A percentile compares a stretch with the other conserved stretches of the same genome.
These are phyloP conservation scores for Phytophthora pistaciae DNA, from an alignment of 352 stramenopile species.

Conservation along the genomic window DNA sequence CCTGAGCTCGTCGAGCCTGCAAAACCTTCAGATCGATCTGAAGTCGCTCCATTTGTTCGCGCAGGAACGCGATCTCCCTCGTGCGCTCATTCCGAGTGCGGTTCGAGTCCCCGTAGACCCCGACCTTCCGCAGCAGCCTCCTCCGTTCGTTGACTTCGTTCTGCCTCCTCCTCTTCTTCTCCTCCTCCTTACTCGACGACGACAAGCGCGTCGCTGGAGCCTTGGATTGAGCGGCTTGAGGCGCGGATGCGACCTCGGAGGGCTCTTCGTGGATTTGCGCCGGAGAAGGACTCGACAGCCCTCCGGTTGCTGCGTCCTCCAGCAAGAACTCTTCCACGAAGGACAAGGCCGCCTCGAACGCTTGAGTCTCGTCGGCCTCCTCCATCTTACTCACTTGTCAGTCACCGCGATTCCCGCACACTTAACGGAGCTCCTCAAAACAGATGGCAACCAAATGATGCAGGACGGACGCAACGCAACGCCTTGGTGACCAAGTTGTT, in stretches of 20 bases:
- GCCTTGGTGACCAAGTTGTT: too few species aligned
- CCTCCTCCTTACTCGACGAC: constrained; percentile 7
- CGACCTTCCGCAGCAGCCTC: constrained; percentile 35
- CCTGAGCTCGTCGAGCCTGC: constrained; percentile 3
- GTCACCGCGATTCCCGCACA: too few species aligned
- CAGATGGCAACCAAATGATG: too few species aligned
- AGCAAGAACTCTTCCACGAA: constrained; percentile 34
- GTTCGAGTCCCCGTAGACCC: constrained; percentile 33
- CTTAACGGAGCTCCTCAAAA: too few species aligned
- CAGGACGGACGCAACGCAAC: too few species aligned
- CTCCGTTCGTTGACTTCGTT: constrained; percentile 28
- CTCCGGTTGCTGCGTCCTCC: background rate
- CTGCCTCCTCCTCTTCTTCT: constrained; percentile 8
- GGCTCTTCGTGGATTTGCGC: background rate
- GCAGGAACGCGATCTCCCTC: constrained; percentile 65
- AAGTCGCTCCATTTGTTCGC: constrained; percentile 59
- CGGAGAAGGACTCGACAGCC: background rate
- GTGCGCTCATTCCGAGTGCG: constrained; percentile 42
- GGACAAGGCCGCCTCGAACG: constrained; percentile 26
- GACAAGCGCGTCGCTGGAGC: too few species aligned
- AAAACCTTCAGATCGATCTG: constrained; percentile 56
- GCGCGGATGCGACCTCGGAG: background rate
- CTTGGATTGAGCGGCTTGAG: background rate
- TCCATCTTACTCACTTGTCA: constrained; percentile 2
- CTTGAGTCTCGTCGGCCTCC: constrained; percentile 12